Conservation (phyloP, 2,329 filamentous ascomycete genomes). For the Meredithiella fracta region DNA sequence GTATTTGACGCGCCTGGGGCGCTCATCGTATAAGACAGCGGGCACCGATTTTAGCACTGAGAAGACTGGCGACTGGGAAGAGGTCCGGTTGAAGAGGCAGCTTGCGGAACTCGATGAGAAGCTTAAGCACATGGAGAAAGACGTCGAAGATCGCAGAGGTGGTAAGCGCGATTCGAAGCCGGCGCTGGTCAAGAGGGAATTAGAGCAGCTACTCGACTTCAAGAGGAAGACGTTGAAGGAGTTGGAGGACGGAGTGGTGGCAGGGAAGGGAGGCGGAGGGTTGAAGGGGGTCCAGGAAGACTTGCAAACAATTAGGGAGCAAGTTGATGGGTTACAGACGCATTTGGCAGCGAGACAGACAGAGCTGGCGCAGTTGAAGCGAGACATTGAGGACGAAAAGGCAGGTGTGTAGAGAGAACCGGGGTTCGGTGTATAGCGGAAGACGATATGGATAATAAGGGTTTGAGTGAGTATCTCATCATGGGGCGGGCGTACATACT, state of each 20-base stretch:
- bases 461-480: not conserved
- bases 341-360: conserved; percentile 66
- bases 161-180: conserved; percentile 64
- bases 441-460: not conserved
- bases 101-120: conserved; percentile 77
- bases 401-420: conserved; percentile 27
- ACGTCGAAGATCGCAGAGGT: conserved; percentile 46
- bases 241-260: conserved; percentile 54
- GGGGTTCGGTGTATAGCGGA: no score
- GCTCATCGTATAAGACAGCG: conserved; percentile 60
- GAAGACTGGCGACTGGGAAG: conserved; percentile 91
- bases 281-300: conserved; percentile 71
- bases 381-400: conserved; percentile 80
- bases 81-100: conserved; percentile 86
- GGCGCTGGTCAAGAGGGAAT: conserved; percentile 79
- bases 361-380: conserved; percentile 56
- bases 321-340: conserved; percentile 75
- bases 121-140: conserved; percentile 64
- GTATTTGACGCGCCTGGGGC: conserved; percentile 80
- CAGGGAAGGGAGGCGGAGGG: conserved; percentile 45
- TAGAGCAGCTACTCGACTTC: conserved; percentile 88
- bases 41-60: conserved; percentile 83
- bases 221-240: conserved; percentile 69
- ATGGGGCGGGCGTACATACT: not conserved
- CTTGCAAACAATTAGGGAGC: conserved; percentile 77